A percentile compares a stretch with the other conserved stretches of the same genome.
Evolutionary conservation across 148 eudicot species (phyloP).

Genomic region (Hydrangea macrophylla): DNA sequence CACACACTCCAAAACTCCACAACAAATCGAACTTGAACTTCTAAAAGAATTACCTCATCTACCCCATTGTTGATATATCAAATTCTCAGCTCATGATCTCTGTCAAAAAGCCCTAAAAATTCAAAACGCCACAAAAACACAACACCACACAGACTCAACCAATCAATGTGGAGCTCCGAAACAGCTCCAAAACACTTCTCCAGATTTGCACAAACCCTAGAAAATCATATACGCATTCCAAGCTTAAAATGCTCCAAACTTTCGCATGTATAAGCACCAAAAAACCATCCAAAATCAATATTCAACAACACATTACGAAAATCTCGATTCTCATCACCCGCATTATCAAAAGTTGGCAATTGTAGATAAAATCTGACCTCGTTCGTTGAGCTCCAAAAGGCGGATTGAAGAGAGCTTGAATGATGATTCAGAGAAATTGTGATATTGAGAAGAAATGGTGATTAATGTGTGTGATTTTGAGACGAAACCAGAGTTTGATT

Average conservation of each 20-base stretch:
- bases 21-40: conserved; percentile 6
- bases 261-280: not conserved
- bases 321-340: not conserved
- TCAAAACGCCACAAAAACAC: not conserved
- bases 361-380: not conserved
- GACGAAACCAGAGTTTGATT: not conserved
- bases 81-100: conserved; percentile 8
- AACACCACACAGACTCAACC: not conserved
- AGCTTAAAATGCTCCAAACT: not conserved
- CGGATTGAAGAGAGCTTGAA: not conserved
- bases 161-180: conserved; percentile 15
- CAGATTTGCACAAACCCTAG: conserved; percentile 16
- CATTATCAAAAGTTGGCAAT: conserved; percentile 5
- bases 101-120: not conserved
- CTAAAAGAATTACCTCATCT: conserved; percentile 8
- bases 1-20: conserved; percentile 10
- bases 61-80: conserved; percentile 12
- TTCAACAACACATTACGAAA: not conserved
- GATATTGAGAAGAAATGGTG: not conserved
- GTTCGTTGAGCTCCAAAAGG: not conserved
- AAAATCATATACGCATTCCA: not conserved
- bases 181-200: conserved; percentile 11
- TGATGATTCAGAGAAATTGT: not conserved
- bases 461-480: not conserved
- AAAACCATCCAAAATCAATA: not conserved